Evolutionary conservation across 768 basidiomycete genomes (phyloP).

Genomic region (Trametes meyenii): DNA sequence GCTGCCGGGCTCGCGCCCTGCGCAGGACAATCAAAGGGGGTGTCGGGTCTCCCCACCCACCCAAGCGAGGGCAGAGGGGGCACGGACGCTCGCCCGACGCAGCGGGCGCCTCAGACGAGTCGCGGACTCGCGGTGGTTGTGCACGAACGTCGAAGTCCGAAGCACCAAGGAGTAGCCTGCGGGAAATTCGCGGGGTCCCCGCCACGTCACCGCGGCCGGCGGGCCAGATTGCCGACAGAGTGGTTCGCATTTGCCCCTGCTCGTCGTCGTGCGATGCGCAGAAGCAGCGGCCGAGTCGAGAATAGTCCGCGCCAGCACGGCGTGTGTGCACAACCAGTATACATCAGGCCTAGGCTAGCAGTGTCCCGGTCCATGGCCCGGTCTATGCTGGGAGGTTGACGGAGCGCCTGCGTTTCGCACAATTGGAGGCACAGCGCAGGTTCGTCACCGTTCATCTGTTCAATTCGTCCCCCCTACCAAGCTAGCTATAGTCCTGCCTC

Average conservation of each 20-base stretch:
- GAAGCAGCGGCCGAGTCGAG: not conserved
- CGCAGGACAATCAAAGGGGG: not conserved
- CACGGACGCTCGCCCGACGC: not conserved
- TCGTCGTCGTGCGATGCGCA: conserved; percentile 8
- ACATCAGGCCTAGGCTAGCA: not conserved
- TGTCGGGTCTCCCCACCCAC: not conserved
- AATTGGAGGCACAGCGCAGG: not conserved
- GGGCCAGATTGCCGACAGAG: conserved; percentile 11
- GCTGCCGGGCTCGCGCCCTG: not conserved
- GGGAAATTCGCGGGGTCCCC: conserved; percentile 9
- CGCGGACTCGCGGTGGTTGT: conserved; percentile 14
- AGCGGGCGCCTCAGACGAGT: conserved; percentile 4
- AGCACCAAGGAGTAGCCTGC: no score
- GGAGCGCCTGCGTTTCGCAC: conserved; percentile 10
- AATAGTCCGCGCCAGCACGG: conserved; percentile 6
- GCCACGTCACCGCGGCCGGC: conserved; percentile 12
- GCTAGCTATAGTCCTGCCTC: conserved; percentile 41
- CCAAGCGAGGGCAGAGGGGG: not conserved
- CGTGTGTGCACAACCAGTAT: not conserved
- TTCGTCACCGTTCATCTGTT: not conserved
- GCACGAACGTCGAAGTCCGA: not conserved
- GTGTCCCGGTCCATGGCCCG: conserved; percentile 1
- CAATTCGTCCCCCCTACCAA: not conserved
- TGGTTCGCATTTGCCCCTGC: not conserved
- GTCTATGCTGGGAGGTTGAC: conserved; percentile 3